A percentile compares a stretch with the other conserved stretches of the same genome.
Conservation (phyloP, 352 stramenopile genomes). For the Globisporangium apiculatum region DNA sequence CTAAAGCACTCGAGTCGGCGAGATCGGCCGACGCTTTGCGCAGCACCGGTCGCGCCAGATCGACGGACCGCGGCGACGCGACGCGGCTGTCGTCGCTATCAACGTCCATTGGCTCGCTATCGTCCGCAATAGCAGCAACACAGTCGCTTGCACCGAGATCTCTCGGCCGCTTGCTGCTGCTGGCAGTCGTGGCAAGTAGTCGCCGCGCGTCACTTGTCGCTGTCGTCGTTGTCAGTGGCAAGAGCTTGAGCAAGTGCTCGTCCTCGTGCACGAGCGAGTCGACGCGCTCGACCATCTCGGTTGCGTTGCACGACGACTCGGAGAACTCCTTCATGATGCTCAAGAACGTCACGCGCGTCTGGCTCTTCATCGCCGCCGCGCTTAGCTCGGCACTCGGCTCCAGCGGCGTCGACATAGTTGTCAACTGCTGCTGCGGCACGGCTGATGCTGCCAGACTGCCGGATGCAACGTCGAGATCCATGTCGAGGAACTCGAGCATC, state of each 20-base stretch:
- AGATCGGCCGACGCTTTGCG: conserved; percentile 1
- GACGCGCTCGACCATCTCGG: conserved; percentile 53
- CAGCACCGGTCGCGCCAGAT: conserved; percentile 4
- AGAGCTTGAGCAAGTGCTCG: conserved; percentile 42
- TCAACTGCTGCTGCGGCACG: background rate
- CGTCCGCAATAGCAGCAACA: no score
- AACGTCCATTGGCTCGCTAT: conserved; percentile 10
- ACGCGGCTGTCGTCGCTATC: conserved; percentile 9
- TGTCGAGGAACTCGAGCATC: conserved; percentile 13
- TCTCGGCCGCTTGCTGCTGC: no score
- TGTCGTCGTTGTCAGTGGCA: conserved; percentile 30
- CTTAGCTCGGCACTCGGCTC: background rate
- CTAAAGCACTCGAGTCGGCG: conserved; percentile 1
- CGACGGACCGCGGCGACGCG: conserved; percentile 12
- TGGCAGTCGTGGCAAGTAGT: conserved; percentile 5
- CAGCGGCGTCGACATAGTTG: background rate
- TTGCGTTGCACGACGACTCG: conserved; percentile 55
- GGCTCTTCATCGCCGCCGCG: conserved; percentile 31
- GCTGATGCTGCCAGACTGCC: background rate
- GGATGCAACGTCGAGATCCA: conserved; percentile 6
- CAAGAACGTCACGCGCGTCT: conserved; percentile 59
- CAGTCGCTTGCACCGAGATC: no score
- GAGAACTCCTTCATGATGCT: conserved; percentile 76
- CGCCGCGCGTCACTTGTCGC: conserved; percentile 6
- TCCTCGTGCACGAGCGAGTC: conserved; percentile 61